A percentile compares a stretch with the other conserved stretches of the same genome.
These are phyloP conservation scores for Hemisphaericaspora nanyangensis DNA, from an alignment of 805 yeast genomes.

Conservation along the genomic window DNA sequence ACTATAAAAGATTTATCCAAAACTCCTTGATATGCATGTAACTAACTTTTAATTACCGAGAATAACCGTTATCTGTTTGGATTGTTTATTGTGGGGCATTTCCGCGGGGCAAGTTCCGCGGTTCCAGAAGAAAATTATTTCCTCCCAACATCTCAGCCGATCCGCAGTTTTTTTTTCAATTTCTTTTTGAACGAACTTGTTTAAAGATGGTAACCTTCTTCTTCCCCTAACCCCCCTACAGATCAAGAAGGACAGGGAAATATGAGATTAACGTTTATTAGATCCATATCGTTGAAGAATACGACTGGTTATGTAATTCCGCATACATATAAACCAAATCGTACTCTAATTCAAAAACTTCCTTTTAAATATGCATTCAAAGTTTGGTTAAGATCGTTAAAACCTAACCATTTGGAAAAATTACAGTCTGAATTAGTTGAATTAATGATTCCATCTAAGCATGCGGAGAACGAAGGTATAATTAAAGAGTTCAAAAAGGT, in stretches of 20 bases:
- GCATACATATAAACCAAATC: slow-evolving; percentile 12
- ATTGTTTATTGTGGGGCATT: neutral
- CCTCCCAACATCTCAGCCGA: too few species aligned
- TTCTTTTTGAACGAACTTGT: too few species aligned
- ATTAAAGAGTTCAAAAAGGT: slow-evolving; percentile 13
- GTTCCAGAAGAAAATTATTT: too few species aligned
- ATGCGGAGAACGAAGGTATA: slow-evolving; percentile 20
- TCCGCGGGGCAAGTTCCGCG: neutral
- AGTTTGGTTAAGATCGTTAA: slow-evolving; percentile 24
- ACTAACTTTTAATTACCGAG: too few species aligned
- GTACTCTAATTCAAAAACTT: slow-evolving; percentile 8
- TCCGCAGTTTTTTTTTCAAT: neutral
- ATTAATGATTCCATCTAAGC: slow-evolving; percentile 25
- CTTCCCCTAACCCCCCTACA: too few species aligned
- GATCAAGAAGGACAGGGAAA: too few species aligned
- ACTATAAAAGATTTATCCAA: too few species aligned
- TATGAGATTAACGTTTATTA: neutral
- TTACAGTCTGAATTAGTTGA: slow-evolving; percentile 34
- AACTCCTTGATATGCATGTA: too few species aligned
- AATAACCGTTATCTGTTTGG: too few species aligned
- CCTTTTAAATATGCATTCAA: slow-evolving; percentile 11
- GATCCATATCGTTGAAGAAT: neutral
- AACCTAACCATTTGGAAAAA: slow-evolving; percentile 21
- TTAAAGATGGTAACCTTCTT: too few species aligned
- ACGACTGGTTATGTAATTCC: slow-evolving; percentile 13